phyloP scores from a whole-genome alignment of 2,329 filamentous ascomycete genomes.

The Penicillium occitanis region DNA sequence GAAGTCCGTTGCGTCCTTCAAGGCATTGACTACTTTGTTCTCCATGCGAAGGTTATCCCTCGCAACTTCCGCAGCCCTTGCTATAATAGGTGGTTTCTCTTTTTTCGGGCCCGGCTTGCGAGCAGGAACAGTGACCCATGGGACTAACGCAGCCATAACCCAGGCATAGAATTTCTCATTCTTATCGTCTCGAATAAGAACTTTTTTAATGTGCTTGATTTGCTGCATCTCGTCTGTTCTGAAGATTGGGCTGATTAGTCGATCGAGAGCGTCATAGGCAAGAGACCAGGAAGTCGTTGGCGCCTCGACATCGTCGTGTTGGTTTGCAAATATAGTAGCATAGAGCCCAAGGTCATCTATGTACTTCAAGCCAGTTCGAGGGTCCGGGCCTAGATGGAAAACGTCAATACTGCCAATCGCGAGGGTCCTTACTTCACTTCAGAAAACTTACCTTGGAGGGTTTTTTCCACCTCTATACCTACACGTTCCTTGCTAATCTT shows the following conservation, averaged over 20 bases:
- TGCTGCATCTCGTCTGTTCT: slow-evolving; percentile 5
- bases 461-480: slow-evolving; percentile 85
- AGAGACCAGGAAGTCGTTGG: slow-evolving; percentile 61
- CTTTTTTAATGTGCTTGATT: slow-evolving; percentile 35
- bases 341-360: slow-evolving; percentile 43
- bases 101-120: slow-evolving; percentile 41
- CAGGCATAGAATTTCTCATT: slow-evolving; percentile 71
- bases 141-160: slow-evolving; percentile 71
- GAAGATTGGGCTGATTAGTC: slow-evolving; percentile 40
- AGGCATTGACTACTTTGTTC: slow-evolving; percentile 70
- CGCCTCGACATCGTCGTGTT: slow-evolving; percentile 53
- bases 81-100: slow-evolving; percentile 53
- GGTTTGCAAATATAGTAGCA: slow-evolving; percentile 44
- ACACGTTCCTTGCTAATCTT: slow-evolving; percentile 95
- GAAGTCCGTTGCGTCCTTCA: slow-evolving; percentile 65
- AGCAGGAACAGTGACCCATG: slow-evolving; percentile 62
- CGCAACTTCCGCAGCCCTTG: slow-evolving; percentile 63
- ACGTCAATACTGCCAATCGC: neutral
- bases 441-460: slow-evolving; percentile 65
- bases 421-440: neutral
- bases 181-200: slow-evolving; percentile 57
- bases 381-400: slow-evolving; percentile 37
- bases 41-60: slow-evolving; percentile 76
- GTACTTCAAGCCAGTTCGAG: slow-evolving; percentile 37
- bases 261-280: slow-evolving; percentile 64